These are phyloP conservation scores for Eucalyptus cloeziana DNA, from an alignment of 345 rosid species.

Conservation along the genomic window DNA sequence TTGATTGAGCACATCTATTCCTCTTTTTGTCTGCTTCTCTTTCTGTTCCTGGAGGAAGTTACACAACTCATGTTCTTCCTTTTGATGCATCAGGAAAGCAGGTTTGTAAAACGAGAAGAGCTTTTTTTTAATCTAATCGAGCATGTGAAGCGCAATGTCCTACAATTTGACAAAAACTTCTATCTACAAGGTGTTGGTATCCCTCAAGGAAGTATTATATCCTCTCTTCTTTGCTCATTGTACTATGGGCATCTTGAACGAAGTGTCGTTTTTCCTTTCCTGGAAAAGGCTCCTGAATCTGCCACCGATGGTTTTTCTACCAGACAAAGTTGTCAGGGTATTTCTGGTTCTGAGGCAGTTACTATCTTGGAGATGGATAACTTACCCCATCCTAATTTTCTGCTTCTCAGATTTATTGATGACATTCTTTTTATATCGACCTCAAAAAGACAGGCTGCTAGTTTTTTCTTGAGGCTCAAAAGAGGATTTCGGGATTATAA, in stretches of 20 bases:
- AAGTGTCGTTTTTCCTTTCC: conserved; percentile 56
- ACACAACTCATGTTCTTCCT: not conserved
- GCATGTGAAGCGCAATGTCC: conserved; percentile 50
- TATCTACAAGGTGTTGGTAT: conserved; percentile 58
- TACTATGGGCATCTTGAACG: conserved; percentile 75
- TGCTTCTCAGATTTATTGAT: conserved; percentile 64
- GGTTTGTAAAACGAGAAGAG: conserved; percentile 14
- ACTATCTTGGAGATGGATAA: not conserved
- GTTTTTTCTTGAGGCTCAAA: conserved; percentile 32
- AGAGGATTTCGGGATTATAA: conserved; percentile 64
- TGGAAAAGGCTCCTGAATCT: conserved; percentile 17
- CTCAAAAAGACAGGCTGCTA: conserved; percentile 51
- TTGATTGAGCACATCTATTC: not conserved
- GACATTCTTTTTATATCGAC: conserved; percentile 75
- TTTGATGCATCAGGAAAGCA: conserved; percentile 25
- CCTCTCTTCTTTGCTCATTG: conserved; percentile 64
- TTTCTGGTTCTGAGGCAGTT: not conserved
- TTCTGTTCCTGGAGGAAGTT: not conserved
- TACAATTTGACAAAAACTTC: conserved; percentile 37
- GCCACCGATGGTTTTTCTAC: conserved; percentile 1
- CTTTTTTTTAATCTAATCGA: conserved; percentile 25
- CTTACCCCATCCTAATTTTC: conserved; percentile 12
- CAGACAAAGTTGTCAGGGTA: not conserved
- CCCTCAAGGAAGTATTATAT: conserved; percentile 79
- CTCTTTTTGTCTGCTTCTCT: not conserved